Evolutionary conservation across 2,329 filamentous ascomycete species (phyloP), one percentile per base, ranked within the genome.

Genomic region (Tolypocladium inflatum): DNA sequence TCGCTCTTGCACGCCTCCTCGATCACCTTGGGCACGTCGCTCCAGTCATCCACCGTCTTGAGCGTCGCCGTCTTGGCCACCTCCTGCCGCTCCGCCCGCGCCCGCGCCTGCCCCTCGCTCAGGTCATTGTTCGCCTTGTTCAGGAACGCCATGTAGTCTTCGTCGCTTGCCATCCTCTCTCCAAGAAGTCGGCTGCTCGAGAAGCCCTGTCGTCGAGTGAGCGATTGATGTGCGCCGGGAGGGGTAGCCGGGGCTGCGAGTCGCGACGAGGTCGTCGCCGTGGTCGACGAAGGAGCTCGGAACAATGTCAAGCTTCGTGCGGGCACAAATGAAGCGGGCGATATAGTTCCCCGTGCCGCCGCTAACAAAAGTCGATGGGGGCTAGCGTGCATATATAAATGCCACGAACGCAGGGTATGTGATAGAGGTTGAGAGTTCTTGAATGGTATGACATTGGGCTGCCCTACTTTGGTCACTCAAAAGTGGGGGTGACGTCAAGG

Each of bases 111-210:
- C 11, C 68, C 60, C 58, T 84, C 81, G 70, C 84, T 86, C 21
- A 88, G 86, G 69, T 91, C 87, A 67, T 85, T 78, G 75, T 96
- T 96, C 57, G 91, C 90, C 77, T 94, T 94, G 70, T 94, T 82
- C 58, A 97, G 79, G 70, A 97, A 96, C 60, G 87, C 79, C 73
- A 86, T 83, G 78, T 96, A 97, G 61, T 89, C 88, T 61, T 89
- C 85, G 78, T 96, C 91, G 57, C 85, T 87, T 9, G 85, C 83
- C 87, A 90, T 90, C 19, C 39, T 13, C 15, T 42, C n/a, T 51
- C 54, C 50, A 6, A 19, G 19, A 8, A 33, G 41, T 26, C 33
- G 37, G 21, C 56, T 64, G 45, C 57, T 65, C 50, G 62, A 63
- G 42, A 69, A 61, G 55, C 51, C 48, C 63, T 63, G 61, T 38